phyloP scores from a whole-genome alignment of 202 grass and related monocot species.

The Cymbopogon flexuosus region DNA sequence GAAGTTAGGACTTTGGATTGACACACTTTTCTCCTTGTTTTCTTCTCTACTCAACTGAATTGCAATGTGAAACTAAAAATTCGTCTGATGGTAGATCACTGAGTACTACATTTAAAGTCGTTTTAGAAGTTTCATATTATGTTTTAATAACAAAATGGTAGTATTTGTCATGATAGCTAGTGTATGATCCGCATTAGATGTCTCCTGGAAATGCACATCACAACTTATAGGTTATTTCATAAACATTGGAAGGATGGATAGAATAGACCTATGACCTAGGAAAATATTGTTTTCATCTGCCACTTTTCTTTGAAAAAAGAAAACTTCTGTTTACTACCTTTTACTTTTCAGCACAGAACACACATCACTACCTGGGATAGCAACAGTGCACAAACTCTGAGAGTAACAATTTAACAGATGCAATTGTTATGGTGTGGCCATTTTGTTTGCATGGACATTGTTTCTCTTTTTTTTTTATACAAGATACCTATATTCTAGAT shows the following conservation, averaged over 20 bases:
- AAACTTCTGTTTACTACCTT: neutral
- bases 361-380: neutral
- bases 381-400: neutral
- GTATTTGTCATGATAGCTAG: neutral
- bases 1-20: neutral
- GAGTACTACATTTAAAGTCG: neutral
- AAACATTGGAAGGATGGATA: neutral
- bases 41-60: neutral
- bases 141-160: slow-evolving; percentile 1
- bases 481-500: neutral
- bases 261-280: slow-evolving; percentile 27
- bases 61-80: neutral
- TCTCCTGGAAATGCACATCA: neutral
- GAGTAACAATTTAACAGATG: neutral
- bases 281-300: neutral
- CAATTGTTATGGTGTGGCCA: neutral
- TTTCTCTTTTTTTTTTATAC: neutral
- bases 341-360: neutral
- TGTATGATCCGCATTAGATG: neutral
- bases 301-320: neutral
- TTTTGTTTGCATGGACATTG: neutral
- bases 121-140: neutral
- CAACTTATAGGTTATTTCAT: neutral
- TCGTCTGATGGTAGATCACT: neutral
- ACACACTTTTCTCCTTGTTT: neutral